Percentiles rank a stretch among this genome's conserved stretches.
Conservation (phyloP, 2,329 filamentous ascomycete genomes). For the Plectosphaerella sp. region DNA sequence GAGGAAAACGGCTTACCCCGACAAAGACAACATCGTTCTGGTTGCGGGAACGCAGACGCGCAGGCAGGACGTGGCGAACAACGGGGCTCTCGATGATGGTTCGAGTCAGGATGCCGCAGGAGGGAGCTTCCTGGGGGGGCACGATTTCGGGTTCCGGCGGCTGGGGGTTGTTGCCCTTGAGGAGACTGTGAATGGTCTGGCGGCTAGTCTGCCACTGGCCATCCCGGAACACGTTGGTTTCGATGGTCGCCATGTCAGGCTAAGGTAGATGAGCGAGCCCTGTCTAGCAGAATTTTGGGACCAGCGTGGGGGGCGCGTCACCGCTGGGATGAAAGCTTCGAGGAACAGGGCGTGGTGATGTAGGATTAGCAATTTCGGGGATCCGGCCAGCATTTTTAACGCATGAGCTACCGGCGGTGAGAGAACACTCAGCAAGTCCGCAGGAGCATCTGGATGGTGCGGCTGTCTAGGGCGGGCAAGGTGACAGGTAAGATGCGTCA, state of each 20-base stretch:
- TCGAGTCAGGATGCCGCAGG: constrained; percentile 69
- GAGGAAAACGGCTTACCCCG: constrained; percentile 50
- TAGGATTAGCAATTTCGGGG: no score
- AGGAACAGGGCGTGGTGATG: no score
- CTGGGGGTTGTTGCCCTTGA: constrained; percentile 29
- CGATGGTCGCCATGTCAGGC: background rate
- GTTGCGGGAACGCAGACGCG: constrained; percentile 64
- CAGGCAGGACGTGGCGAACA: constrained; percentile 73
- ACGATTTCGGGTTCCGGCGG: no score
- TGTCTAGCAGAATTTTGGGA: no score
- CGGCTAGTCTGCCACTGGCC: constrained; percentile 55
- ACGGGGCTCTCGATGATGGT: constrained; percentile 75
- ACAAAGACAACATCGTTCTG: constrained; percentile 85
- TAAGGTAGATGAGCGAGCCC: constrained; percentile 11
- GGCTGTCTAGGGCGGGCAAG: no score
- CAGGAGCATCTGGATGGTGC: background rate
- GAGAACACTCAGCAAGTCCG: constrained; percentile 15
- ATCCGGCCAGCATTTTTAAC: no score
- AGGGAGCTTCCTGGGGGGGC: constrained; percentile 34
- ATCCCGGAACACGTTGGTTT: constrained; percentile 48
- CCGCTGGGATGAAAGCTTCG: no score
- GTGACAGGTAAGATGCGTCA: no score
- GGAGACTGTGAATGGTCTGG: constrained; percentile 36
- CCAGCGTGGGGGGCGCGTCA: no score
- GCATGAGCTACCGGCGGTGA: constrained; percentile 25